Conservation (phyloP, 768 basidiomycete genomes). For the Lentinula sp. region DNA sequence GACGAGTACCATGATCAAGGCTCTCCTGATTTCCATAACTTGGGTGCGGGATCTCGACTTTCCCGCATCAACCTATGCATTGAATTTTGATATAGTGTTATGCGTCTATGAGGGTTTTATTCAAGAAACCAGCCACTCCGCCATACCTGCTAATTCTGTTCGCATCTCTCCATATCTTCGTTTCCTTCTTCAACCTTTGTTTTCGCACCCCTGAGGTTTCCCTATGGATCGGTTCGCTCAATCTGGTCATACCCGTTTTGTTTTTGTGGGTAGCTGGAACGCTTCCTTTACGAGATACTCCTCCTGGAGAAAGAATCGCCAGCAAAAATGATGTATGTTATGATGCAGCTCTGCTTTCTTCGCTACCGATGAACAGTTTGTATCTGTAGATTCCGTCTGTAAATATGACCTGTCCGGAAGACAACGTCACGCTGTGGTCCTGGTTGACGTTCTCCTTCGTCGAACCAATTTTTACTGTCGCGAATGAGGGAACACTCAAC, state of each 20-base stretch:
- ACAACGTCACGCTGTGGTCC: constrained; percentile 55
- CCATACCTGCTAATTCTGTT: constrained; percentile 47
- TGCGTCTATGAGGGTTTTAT: constrained; percentile 29
- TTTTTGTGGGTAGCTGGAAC: constrained; percentile 52
- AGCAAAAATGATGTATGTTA: constrained; percentile 37
- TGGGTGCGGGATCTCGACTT: constrained; percentile 39
- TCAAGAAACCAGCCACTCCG: constrained; percentile 40
- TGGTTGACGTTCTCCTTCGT: constrained; percentile 65
- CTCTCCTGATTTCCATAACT: constrained; percentile 29
- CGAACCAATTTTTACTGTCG: constrained; percentile 52
- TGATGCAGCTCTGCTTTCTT: neutral
- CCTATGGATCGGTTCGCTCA: constrained; percentile 7
- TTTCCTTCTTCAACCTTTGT: constrained; percentile 30
- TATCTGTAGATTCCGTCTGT: constrained; percentile 42
- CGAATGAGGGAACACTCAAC: constrained; percentile 41
- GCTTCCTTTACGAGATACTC: constrained; percentile 40
- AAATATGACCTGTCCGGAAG: constrained; percentile 53
- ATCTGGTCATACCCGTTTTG: constrained; percentile 26
- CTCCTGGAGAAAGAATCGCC: constrained; percentile 46
- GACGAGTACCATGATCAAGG: constrained; percentile 13
- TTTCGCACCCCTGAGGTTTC: constrained; percentile 13
- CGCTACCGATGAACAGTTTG: neutral
- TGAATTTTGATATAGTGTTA: constrained; percentile 30
- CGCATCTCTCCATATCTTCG: constrained; percentile 29
- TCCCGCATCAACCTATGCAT: neutral